These are phyloP conservation scores for Candida freyschussii DNA, from an alignment of 1,139 yeast species.

Conservation along the genomic window DNA sequence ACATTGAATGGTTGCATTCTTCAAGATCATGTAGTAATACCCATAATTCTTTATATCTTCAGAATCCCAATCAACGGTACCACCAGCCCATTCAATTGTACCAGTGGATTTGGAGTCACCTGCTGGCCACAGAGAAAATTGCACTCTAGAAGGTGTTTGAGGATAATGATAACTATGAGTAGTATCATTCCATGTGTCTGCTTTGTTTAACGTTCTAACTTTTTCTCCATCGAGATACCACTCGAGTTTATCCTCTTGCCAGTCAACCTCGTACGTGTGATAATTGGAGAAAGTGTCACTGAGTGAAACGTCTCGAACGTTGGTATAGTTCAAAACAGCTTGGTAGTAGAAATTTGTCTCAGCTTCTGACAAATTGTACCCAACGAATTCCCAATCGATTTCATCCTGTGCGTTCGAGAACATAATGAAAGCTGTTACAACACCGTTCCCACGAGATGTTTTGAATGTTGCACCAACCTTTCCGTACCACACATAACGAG, in stretches of 20 bases:
- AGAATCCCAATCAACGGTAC: constrained; percentile 77
- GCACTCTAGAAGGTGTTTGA: constrained; percentile 87
- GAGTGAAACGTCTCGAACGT: constrained; percentile 44
- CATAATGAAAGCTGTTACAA: constrained; percentile 77
- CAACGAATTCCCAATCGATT: constrained; percentile 83
- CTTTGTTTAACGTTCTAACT: constrained; percentile 62
- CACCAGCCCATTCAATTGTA: constrained; percentile 94
- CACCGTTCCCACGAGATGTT: constrained; percentile 75
- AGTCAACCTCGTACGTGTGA: constrained; percentile 78
- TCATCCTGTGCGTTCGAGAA: constrained; percentile 88
- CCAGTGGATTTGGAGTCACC: constrained; percentile 68
- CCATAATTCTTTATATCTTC: constrained; percentile 69
- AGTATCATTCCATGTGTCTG: constrained; percentile 67
- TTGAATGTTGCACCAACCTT: constrained; percentile 64
- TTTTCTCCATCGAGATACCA: constrained; percentile 74
- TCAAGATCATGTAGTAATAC: constrained; percentile 65
- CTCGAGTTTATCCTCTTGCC: constrained; percentile 66
- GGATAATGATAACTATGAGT: constrained; percentile 60
- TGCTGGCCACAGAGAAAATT: constrained; percentile 91
- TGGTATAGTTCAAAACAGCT: constrained; percentile 66
- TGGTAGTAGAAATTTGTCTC: constrained; percentile 79
- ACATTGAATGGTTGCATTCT: constrained; percentile 57
- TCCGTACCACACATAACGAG: constrained; percentile 85
- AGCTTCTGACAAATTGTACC: constrained; percentile 57
- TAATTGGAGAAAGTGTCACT: constrained; percentile 57